Percentiles rank a stretch among this genome's conserved stretches.
These are phyloP conservation scores for Firmiana major DNA, from an alignment of 345 rosid genomes.

Conservation along the genomic window DNA sequence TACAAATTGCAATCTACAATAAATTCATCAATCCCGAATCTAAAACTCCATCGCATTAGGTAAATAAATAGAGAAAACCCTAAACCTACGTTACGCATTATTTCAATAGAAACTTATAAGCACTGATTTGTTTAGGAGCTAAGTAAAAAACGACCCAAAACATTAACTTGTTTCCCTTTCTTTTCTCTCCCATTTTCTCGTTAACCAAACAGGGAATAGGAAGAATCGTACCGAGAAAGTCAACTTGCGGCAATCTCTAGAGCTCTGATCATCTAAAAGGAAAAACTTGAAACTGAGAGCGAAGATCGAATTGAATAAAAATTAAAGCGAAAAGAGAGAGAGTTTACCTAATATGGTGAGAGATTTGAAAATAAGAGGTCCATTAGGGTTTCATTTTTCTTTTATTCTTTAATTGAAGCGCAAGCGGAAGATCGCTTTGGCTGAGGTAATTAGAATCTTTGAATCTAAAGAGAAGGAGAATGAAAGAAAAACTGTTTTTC, in stretches of 20 bases:
- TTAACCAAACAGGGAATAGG: slow-evolving; percentile 4
- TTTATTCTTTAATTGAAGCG: slow-evolving; percentile 4
- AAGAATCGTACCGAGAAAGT: slow-evolving; percentile 15
- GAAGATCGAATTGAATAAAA: background rate
- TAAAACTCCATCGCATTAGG: background rate
- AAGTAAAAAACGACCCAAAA: background rate
- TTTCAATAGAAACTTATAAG: background rate
- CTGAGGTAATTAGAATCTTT: slow-evolving; percentile 19
- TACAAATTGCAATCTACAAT: background rate
- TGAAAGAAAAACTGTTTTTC: background rate
- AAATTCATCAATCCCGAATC: background rate
- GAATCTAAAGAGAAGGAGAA: background rate
- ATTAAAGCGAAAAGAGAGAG: background rate
- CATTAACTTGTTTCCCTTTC: background rate
- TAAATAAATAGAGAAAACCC: background rate
- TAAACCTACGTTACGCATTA: background rate
- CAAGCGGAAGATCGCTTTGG: slow-evolving; percentile 22
- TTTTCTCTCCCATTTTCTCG: background rate
- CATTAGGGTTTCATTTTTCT: background rate
- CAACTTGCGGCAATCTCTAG: background rate
- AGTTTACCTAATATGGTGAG: background rate
- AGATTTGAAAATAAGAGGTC: background rate
- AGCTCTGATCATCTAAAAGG: background rate
- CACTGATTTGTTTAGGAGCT: background rate
- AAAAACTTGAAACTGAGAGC: background rate